Base-by-base conservation (phyloP, 2,329 filamentous ascomycete species). In the Xylaria sp. region DNA sequence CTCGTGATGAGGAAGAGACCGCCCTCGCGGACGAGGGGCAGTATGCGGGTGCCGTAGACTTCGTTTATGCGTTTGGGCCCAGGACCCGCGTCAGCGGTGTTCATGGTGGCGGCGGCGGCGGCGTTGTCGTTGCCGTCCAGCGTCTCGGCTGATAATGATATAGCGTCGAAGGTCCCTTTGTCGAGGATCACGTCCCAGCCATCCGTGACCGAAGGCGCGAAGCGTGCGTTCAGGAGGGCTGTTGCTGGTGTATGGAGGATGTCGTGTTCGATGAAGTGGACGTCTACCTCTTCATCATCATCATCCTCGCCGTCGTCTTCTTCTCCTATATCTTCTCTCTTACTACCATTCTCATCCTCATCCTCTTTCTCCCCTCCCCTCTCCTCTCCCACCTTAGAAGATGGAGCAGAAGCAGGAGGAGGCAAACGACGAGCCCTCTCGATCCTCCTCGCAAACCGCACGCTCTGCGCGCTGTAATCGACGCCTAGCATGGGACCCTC, bases 161-260 rank as follows among this genome's bases (percentile, higher is more conserved):
- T 92, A 12, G 96, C 96, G 83, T 99, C 96, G 79, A 98, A 99
- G 0, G 96, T 99, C 53, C 96, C 96, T 82, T 99, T 99, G 81
- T 99, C 96, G n/a, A 98, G 87, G 0, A 98, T 91, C 0, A 98
- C 89, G 80, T 98, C 94, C 83, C 94, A 98, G 0, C 92, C 92
- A 0, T 23, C 27, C 8, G 73, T 57, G 25, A 68, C 60, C 12
- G 65, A 50, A 23, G 60, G 54, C 0, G 66, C 44, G 54, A 60
- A 63, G 1, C 32, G n/a, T 16, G 57, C 25, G 74, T 66, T n/a
- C 0, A 81, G 74, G 1, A 86, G 82, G 0, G 78, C 74, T 0
- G 72, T 68, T 40, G 81, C 76, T 2, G 80, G 68, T 1, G 82
- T 82, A 10, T 77, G 76, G 3, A 94, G 81, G 62, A 92, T 84